Evolutionary conservation across 495 filamentous ascomycete genomes (phyloP).

Genomic region (Daldinia loculata): DNA sequence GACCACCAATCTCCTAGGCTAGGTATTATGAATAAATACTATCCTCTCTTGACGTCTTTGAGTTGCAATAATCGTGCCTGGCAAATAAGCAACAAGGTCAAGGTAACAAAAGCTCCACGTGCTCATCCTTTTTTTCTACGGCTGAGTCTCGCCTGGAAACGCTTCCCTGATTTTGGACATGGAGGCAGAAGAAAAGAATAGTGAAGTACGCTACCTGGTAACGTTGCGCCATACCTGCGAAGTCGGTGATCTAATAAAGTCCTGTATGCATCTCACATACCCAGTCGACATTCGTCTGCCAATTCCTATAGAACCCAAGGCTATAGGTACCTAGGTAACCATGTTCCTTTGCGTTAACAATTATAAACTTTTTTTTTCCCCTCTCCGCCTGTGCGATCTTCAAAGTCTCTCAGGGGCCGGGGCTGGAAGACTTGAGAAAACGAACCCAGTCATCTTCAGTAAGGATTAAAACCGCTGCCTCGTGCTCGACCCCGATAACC

Average conservation of each 20-base stretch:
- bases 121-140: constrained; percentile 16
- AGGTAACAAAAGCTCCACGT: constrained; percentile 13
- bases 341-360: constrained; percentile 27
- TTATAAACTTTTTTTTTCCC: constrained; percentile 1
- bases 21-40: constrained; percentile 25
- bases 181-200: constrained; percentile 28
- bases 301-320: constrained; percentile 19
- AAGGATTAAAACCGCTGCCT: constrained; percentile 54
- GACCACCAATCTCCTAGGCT: constrained; percentile 1
- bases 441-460: constrained; percentile 18
- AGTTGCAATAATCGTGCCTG: constrained; percentile 27
- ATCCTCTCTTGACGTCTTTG: constrained; percentile 11
- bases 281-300: constrained; percentile 27
- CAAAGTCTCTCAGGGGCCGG: constrained; percentile 1
- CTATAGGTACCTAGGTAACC: constrained; percentile 10
- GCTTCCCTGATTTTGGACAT: constrained; percentile 16
- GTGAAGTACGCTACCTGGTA: constrained; percentile 19
- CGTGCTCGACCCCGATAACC: constrained; percentile 81
- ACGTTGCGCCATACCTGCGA: constrained; percentile 25
- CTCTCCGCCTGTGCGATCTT: constrained; percentile 18
- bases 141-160: constrained; percentile 14
- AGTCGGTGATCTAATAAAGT: constrained; percentile 32
- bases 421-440: constrained; percentile 4
- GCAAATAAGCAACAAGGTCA: constrained; percentile 18
- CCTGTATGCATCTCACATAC: constrained; percentile 32